These are phyloP conservation scores for Trichoderma guizhouense DNA, from an alignment of 2,329 filamentous ascomycete species.

Conservation along the genomic window DNA sequence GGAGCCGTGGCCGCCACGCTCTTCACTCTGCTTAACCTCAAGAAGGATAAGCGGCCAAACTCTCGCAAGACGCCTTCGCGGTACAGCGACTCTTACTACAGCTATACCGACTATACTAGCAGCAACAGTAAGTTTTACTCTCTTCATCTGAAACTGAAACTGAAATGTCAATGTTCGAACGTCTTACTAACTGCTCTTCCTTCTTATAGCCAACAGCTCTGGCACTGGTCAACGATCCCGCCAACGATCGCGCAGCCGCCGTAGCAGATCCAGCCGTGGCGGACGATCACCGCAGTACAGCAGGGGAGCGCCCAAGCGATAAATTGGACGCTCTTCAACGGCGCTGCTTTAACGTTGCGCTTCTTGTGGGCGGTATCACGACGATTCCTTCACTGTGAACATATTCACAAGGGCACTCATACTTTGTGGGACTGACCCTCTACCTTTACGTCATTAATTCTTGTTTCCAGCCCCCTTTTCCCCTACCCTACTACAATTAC, in stretches of 20 bases:
- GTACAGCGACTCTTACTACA: conserved; percentile 54
- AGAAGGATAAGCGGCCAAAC: conserved; percentile 47
- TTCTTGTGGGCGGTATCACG: not conserved
- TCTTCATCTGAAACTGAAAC: not conserved
- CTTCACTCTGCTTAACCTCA: conserved; percentile 52
- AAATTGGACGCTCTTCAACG: conserved; percentile 11
- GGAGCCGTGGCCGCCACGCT: conserved; percentile 51
- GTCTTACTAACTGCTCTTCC: conserved; percentile 22
- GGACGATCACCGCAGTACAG: conserved; percentile 35
- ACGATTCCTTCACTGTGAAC: conserved; percentile 2
- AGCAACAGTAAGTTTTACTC: conserved; percentile 35
- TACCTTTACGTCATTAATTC: not conserved
- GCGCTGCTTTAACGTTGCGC: not conserved
- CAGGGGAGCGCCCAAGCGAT: conserved; percentile 25
- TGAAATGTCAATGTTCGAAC: not conserved
- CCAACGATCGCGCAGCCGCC: conserved; percentile 35
- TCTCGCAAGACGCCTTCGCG: conserved; percentile 39
- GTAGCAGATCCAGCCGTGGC: conserved; percentile 32
- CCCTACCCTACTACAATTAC: not conserved
- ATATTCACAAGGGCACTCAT: conserved; percentile 2
- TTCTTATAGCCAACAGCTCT: conserved; percentile 38
- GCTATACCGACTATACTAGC: conserved; percentile 44
- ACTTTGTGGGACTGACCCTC: not conserved
- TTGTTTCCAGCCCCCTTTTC: not conserved
- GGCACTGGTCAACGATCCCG: conserved; percentile 45